Conservation (phyloP, 306 rosid genomes). For the Hippophae gyantsensis region DNA sequence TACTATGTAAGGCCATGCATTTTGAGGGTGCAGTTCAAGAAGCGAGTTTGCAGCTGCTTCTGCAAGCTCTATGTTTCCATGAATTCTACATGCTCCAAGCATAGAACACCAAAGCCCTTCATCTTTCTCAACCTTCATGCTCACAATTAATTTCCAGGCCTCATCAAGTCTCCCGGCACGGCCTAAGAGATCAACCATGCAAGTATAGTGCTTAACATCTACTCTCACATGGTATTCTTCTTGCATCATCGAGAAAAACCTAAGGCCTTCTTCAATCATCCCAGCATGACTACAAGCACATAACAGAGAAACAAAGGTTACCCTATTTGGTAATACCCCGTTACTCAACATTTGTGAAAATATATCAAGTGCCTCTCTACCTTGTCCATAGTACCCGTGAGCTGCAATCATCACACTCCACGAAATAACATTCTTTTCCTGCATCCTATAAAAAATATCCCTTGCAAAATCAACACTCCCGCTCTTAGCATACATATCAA, state of each 20-base stretch:
- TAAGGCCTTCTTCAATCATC: slow-evolving; percentile 52
- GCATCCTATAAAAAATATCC: slow-evolving; percentile 52
- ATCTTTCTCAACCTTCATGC: slow-evolving; percentile 45
- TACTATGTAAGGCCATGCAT: slow-evolving; percentile 62
- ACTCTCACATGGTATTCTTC: slow-evolving; percentile 47
- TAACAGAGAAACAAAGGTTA: slow-evolving; percentile 62
- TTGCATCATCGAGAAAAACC: slow-evolving; percentile 44
- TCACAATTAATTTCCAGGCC: slow-evolving; percentile 46
- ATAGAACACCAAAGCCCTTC: slow-evolving; percentile 75
- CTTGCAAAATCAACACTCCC: slow-evolving; percentile 57
- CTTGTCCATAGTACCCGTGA: slow-evolving; percentile 63
- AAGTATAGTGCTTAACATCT: slow-evolving; percentile 69
- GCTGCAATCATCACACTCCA: slow-evolving; percentile 90
- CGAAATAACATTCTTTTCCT: slow-evolving; percentile 54
- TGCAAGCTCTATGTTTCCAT: slow-evolving; percentile 55
- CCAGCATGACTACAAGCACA: slow-evolving; percentile 84
- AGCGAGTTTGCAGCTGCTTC: slow-evolving; percentile 54
- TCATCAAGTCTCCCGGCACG: slow-evolving; percentile 69
- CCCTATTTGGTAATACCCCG: slow-evolving; percentile 41
- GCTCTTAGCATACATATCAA: slow-evolving; percentile 73
- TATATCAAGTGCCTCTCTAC: slow-evolving; percentile 48
- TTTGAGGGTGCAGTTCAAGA: slow-evolving; percentile 52
- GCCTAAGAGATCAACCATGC: slow-evolving; percentile 75
- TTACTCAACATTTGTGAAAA: slow-evolving; percentile 48
- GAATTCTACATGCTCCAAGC: slow-evolving; percentile 68